Percentiles rank a stretch among this genome's conserved stretches.
These are phyloP conservation scores for Paratrypanosoma confusum DNA, from an alignment of 208 protist genomes.

Conservation along the genomic window DNA sequence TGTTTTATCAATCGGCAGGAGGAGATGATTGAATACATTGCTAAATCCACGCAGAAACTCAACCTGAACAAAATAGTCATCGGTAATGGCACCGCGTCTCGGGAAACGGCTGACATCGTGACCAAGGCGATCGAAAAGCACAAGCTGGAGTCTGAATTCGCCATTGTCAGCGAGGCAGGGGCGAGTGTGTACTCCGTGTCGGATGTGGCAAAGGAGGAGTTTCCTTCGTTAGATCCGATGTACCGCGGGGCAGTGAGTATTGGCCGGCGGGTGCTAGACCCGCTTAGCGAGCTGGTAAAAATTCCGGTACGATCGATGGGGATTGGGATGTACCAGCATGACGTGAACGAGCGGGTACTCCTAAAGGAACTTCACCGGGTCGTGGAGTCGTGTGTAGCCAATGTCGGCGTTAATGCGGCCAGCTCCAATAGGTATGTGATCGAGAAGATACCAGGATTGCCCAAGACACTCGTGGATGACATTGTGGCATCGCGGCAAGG, in stretches of 20 bases:
- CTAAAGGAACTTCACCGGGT: slow-evolving; percentile 35
- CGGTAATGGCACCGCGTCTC: slow-evolving; percentile 76
- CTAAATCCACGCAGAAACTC: slow-evolving; percentile 26
- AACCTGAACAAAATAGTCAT: slow-evolving; percentile 74
- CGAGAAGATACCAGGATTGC: slow-evolving; percentile 69
- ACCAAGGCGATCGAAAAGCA: slow-evolving; percentile 31
- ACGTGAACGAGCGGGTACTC: slow-evolving; percentile 63
- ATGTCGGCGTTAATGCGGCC: slow-evolving; percentile 69
- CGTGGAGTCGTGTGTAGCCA: slow-evolving; percentile 64
- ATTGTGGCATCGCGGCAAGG: slow-evolving; percentile 60
- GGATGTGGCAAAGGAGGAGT: slow-evolving; percentile 61
- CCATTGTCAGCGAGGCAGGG: slow-evolving; percentile 74
- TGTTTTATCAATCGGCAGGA: slow-evolving; percentile 50
- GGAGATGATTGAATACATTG: slow-evolving; percentile 51
- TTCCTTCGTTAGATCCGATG: slow-evolving; percentile 56
- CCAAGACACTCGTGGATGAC: slow-evolving; percentile 52
- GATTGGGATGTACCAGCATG: slow-evolving; percentile 89
- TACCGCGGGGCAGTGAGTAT: slow-evolving; percentile 81
- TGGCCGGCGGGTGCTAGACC: slow-evolving; percentile 81
- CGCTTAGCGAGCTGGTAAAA: slow-evolving; percentile 84
- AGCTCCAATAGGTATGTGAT: slow-evolving; percentile 68
- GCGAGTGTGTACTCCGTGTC: slow-evolving; percentile 79
- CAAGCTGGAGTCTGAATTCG: slow-evolving; percentile 53
- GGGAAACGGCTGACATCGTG: slow-evolving; percentile 36
- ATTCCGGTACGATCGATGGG: slow-evolving; percentile 79